A percentile compares a stretch with the other conserved stretches of the same genome.
phyloP scores from a whole-genome alignment of 2,329 filamentous ascomycete genomes.

The Hansfordia pulvinata region DNA sequence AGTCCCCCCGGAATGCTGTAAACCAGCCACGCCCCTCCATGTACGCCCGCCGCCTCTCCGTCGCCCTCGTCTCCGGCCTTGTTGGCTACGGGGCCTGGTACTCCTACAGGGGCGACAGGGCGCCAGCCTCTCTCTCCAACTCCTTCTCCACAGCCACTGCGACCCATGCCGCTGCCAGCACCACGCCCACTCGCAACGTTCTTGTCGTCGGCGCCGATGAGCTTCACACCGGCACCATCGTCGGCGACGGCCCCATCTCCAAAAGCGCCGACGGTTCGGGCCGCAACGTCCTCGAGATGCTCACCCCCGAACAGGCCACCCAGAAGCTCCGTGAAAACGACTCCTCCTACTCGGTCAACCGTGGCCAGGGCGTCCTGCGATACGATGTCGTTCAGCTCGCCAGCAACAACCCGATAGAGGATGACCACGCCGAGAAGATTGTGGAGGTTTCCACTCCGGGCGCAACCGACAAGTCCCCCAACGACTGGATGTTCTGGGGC shows the following conservation, averaged over 20 bases:
- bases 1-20: conserved; percentile 21
- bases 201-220: conserved; percentile 84
- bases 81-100: conserved; percentile 71
- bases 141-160: conserved; percentile 25
- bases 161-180: conserved; percentile 14
- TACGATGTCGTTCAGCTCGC: conserved; percentile 93
- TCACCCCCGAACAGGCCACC: conserved; percentile 87
- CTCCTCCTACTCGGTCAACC: conserved; percentile 79
- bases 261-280: conserved; percentile 81
- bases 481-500: conserved; percentile 99
- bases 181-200: conserved; percentile 48
- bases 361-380: conserved; percentile 81
- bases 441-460: conserved; percentile 61
- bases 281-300: conserved; percentile 83
- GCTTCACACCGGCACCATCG: conserved; percentile 75
- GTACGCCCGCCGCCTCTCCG: conserved; percentile 56
- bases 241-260: conserved; percentile 73
- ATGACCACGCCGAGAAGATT: conserved; percentile 97
- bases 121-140: conserved; percentile 21
- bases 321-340: conserved; percentile 80
- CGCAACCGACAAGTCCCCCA: conserved; percentile 34
- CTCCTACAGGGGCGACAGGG: conserved; percentile 41
- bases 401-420: conserved; percentile 95
- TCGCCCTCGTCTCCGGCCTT: conserved; percentile 54
- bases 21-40: conserved; percentile 51